Conservation (phyloP, 2,329 filamentous ascomycete species). For the Arthrobotrys entomopaga region DNA sequence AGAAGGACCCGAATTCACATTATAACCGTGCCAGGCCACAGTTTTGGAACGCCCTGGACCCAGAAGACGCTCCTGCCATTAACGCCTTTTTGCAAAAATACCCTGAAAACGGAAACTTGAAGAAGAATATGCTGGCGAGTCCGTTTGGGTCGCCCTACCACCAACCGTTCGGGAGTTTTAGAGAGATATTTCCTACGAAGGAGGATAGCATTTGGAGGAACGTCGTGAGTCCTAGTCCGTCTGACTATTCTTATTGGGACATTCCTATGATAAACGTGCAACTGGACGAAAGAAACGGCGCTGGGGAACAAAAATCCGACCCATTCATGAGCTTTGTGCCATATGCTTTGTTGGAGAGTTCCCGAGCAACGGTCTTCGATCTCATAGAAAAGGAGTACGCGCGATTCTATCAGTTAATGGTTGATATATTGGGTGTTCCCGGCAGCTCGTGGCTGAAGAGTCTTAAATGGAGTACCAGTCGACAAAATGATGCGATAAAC, state of each 20-base stretch:
- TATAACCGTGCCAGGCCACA: constrained; percentile 38
- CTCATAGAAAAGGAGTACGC: constrained; percentile 47
- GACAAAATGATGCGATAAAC: constrained; percentile 25
- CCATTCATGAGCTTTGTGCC: constrained; percentile 43
- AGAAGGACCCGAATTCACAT: constrained; percentile 51
- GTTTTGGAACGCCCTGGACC: constrained; percentile 8
- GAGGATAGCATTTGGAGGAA: constrained; percentile 42
- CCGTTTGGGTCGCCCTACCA: constrained; percentile 44
- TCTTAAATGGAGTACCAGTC: constrained; percentile 33
- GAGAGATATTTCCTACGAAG: constrained; percentile 49
- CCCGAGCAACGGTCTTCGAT: constrained; percentile 35
- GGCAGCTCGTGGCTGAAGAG: constrained; percentile 32
- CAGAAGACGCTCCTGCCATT: constrained; percentile 6
- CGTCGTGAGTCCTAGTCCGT: constrained; percentile 21
- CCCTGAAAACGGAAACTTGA: constrained; percentile 20
- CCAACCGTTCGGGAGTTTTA: constrained; percentile 48
- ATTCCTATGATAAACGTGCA: constrained; percentile 54
- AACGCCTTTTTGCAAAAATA: constrained; percentile 6
- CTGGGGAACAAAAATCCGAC: constrained; percentile 15
- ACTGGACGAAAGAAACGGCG: constrained; percentile 35
- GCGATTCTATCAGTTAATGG: constrained; percentile 41
- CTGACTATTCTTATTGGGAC: constrained; percentile 44
- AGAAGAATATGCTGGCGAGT: constrained; percentile 27
- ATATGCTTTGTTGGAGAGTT: constrained; percentile 31
- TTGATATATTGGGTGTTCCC: constrained; percentile 36